Conservation (phyloP, 495 filamentous ascomycete species). For the Aeminium ludgeri region DNA sequence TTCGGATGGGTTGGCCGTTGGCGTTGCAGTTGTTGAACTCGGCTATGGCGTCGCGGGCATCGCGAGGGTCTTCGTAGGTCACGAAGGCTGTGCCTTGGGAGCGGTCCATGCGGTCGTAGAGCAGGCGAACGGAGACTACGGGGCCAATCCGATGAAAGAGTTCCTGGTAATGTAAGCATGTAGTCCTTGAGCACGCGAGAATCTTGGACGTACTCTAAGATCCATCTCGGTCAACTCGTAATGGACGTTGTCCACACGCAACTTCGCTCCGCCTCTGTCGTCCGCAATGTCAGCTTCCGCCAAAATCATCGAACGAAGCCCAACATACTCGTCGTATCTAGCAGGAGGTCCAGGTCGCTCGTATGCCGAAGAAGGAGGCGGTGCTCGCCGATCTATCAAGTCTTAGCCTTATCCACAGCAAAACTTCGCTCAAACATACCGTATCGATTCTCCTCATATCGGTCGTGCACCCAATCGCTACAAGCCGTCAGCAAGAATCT, state of each 20-base stretch:
- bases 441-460: slow-evolving; percentile 46
- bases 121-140: slow-evolving; percentile 49
- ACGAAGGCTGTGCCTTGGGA: slow-evolving; percentile 76
- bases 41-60: slow-evolving; percentile 56
- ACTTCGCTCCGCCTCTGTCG: slow-evolving; percentile 38
- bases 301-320: slow-evolving; percentile 8
- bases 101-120: slow-evolving; percentile 81
- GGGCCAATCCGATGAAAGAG: slow-evolving; percentile 67
- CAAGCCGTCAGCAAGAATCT: slow-evolving; percentile 12
- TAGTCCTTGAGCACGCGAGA: neutral
- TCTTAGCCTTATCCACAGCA: no score
- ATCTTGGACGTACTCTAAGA: slow-evolving; percentile 36
- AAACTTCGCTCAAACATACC: no score
- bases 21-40: slow-evolving; percentile 88
- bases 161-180: slow-evolving; percentile 35
- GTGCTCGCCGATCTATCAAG: no score
- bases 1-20: slow-evolving; percentile 71
- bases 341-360: slow-evolving; percentile 10
- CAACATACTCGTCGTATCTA: slow-evolving; percentile 4
- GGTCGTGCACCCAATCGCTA: slow-evolving; percentile 87
- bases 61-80: slow-evolving; percentile 49
- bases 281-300: no score
- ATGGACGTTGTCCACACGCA: slow-evolving; percentile 82
- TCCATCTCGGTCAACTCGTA: slow-evolving; percentile 84
- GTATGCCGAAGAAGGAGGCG: slow-evolving; percentile 8